Percentiles rank a stretch among this genome's conserved stretches.
Evolutionary conservation across 2,329 filamentous ascomycete species (phyloP).

Genomic region (Penicillium sp.): DNA sequence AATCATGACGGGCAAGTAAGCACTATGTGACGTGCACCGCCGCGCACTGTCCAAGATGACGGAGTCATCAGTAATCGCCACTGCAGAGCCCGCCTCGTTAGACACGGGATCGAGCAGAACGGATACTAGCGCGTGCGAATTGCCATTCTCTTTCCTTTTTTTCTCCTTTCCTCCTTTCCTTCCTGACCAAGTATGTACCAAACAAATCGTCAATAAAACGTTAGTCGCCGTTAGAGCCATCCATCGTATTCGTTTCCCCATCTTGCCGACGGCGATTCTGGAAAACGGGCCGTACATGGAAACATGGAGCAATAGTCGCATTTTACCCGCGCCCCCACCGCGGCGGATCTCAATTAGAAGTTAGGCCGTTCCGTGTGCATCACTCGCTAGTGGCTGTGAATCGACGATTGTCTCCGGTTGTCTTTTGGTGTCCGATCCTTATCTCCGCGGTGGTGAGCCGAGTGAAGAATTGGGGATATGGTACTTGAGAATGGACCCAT

Average conservation of each 20-base stretch:
- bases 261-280: slow-evolving; percentile 7
- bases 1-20: not conserved
- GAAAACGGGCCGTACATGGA: slow-evolving; percentile 9
- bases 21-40: not conserved
- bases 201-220: not conserved
- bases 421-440: slow-evolving; percentile 2
- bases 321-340: slow-evolving; percentile 19
- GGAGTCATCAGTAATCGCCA: not conserved
- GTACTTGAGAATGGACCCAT: not conserved
- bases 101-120: not conserved
- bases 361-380: slow-evolving; percentile 10
- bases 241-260: not conserved
- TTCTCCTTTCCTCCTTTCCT: not conserved
- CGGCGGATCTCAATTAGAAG: slow-evolving; percentile 21
- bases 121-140: not conserved
- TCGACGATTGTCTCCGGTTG: not conserved
- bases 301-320: slow-evolving; percentile 20
- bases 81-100: not conserved
- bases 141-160: not conserved
- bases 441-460: not conserved
- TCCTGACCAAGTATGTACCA: not conserved
- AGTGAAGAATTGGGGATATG: not conserved
- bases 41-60: not conserved
- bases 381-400: slow-evolving; percentile 6
- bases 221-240: slow-evolving; percentile 1